Evolutionary conservation across 2,329 filamentous ascomycete genomes (phyloP), one percentile per base, ranked within the genome.

Genomic region (Colletotrichum eremochloae): DNA sequence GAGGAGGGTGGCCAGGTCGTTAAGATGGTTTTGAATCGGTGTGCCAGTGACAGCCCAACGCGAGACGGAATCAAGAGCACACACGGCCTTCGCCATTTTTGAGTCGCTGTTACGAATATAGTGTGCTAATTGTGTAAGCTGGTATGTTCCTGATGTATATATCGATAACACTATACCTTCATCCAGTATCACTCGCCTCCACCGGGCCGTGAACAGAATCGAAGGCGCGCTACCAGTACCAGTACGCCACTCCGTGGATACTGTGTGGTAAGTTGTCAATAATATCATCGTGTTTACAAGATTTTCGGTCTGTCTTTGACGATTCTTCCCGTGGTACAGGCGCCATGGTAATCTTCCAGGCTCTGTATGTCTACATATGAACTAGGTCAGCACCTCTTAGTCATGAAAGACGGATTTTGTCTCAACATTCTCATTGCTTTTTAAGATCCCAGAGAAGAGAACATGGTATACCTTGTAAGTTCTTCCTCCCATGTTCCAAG

Each of bases 21-120:
- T 76, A 0, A 86, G 77, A 0, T 77, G 77, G 58, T 88, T 88
- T 56, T 87, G 85, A 0, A 88, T 83, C 0, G 86, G 86, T 0
- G 86, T 88, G 0, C 85, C 85, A 0, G 84, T 87, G 0, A 88
- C 81, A 1, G 82, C 83, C 86, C 85, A 88, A 7, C 85, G 80
- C 2, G 76, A 77, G 20, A 74, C 72, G 0, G 82, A 77, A 0
- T 82, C 72, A 0, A 88, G 77, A 2, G 77, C 77, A 42, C 80
- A 84, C 0, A 83, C 76, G 1, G 84, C 83, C 63, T 75, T 77
- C 29, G 82, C 77, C 74, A 81, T 84, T 20, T 71, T 61, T 0
- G 82, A 80, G 4, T 76, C 74, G 1, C 74, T 71, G 48, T 83
- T 83, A 3, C 83, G 79, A 44, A 86, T 83, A 5, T 80, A 75